A percentile compares a stretch with the other conserved stretches of the same genome.
phyloP scores from a whole-genome alignment of 129 eudicot species.

The Flaveria brownii region DNA sequence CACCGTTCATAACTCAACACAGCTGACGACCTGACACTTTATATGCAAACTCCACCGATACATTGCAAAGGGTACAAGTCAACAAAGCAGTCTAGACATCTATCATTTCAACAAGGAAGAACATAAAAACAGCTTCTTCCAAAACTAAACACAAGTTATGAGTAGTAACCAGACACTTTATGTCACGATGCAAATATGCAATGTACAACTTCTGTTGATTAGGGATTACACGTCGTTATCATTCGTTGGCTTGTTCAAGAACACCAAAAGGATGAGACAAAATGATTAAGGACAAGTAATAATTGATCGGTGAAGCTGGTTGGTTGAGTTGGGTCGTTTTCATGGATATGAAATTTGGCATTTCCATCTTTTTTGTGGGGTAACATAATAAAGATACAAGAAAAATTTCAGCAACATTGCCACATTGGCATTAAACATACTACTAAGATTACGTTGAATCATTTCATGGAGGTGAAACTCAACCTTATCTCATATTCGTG shows the following conservation, averaged over 20 bases:
- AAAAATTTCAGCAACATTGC: background rate
- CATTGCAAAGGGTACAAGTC: conserved; percentile 3
- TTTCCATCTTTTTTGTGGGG: conserved; percentile 30
- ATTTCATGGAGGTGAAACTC: conserved; percentile 8
- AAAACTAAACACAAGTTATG: conserved; percentile 21
- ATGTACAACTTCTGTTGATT: conserved; percentile 14
- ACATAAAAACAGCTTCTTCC: conserved; percentile 21
- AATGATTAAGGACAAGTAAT: conserved; percentile 25
- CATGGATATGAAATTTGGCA: conserved; percentile 40
- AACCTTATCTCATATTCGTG: conserved; percentile 19
- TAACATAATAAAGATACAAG: conserved; percentile 11
- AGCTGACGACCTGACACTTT: conserved; percentile 26
- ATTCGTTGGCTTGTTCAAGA: conserved; percentile 19
- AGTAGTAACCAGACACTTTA: conserved; percentile 9
- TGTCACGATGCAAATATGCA: background rate
- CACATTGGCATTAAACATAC: background rate
- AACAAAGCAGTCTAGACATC: too few species aligned
- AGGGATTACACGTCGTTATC: background rate
- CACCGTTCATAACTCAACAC: conserved; percentile 8
- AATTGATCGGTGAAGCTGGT: conserved; percentile 13
- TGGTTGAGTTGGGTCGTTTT: conserved; percentile 23
- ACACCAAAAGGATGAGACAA: conserved; percentile 14
- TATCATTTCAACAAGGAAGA: background rate
- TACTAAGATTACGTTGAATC: background rate
- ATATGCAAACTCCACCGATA: conserved; percentile 9